Evolutionary conservation across 306 rosid species (phyloP).

Genomic region (Cajanus cajan): DNA sequence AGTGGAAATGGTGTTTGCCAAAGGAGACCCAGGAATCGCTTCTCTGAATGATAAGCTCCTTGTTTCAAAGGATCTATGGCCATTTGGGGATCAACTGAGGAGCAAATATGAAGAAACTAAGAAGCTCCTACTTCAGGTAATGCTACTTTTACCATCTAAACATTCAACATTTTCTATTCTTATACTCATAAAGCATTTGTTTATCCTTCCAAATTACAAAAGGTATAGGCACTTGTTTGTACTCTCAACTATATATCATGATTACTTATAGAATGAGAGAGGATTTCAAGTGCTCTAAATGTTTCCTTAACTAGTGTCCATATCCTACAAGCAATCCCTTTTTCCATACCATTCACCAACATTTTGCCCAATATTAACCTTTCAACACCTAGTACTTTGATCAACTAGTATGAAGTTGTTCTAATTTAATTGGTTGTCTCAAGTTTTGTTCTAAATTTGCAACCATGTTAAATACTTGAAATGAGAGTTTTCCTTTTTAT

Average conservation of each 20-base stretch:
- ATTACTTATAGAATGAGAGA: not conserved
- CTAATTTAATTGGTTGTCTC: too few relatives aligned
- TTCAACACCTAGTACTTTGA: not conserved
- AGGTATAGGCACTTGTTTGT: too few relatives aligned
- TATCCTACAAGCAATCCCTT: not conserved
- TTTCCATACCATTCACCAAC: not conserved
- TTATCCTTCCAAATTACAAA: too few relatives aligned
- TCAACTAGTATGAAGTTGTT: too few relatives aligned
- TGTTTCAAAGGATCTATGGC: conserved; percentile 80
- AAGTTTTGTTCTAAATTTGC: too few relatives aligned
- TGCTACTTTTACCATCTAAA: not conserved
- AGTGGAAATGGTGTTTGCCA: conserved; percentile 99
- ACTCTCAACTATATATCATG: not conserved
- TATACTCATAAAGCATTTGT: not conserved
- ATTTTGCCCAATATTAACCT: not conserved
- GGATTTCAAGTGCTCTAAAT: not conserved
- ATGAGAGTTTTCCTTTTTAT: too few relatives aligned
- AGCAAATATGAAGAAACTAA: conserved; percentile 74
- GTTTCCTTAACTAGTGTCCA: not conserved
- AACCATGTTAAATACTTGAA: too few relatives aligned
- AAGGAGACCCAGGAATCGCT: conserved; percentile 91
- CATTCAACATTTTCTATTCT: too few relatives aligned
- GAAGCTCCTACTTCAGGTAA: conserved; percentile 79
- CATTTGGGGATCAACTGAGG: conserved; percentile 77
- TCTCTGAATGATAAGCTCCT: conserved; percentile 78